phyloP scores from a whole-genome alignment of 2,329 filamentous ascomycete genomes.

The Microsporum audouinii region DNA sequence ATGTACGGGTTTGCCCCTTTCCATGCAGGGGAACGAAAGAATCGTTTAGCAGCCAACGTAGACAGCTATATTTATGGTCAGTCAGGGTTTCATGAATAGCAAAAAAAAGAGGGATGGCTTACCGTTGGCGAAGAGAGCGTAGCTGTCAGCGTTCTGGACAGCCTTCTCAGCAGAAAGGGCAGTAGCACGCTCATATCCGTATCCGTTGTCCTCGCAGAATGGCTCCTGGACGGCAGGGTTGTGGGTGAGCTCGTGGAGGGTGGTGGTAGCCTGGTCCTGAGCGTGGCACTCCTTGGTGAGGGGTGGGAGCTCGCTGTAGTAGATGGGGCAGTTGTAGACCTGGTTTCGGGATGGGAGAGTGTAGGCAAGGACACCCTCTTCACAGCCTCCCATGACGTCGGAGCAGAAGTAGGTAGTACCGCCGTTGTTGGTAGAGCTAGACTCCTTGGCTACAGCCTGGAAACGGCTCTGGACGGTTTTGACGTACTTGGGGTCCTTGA shows the following conservation, averaged over 20 bases:
- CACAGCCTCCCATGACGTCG: slow-evolving; percentile 46
- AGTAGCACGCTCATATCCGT: slow-evolving; percentile 44
- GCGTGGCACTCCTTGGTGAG: slow-evolving; percentile 45
- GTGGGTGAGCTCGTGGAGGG: slow-evolving; percentile 56
- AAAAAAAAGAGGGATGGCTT: slow-evolving; percentile 10
- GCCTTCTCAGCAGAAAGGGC: slow-evolving; percentile 41
- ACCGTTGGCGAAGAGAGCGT: slow-evolving; percentile 44
- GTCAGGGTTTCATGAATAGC: neutral
- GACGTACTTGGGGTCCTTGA: slow-evolving; percentile 35
- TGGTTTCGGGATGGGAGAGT: slow-evolving; percentile 44
- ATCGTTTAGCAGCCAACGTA: slow-evolving; percentile 5
- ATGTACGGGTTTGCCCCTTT: neutral
- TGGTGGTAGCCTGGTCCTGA: slow-evolving; percentile 56
- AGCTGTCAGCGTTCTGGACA: slow-evolving; percentile 55
- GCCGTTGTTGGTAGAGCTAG: slow-evolving; percentile 40
- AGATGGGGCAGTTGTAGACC: slow-evolving; percentile 54
- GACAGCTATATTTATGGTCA: slow-evolving; percentile 3
- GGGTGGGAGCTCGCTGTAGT: slow-evolving; percentile 40
- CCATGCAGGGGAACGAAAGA: neutral
- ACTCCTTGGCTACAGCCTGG: slow-evolving; percentile 45
- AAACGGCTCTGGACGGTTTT: slow-evolving; percentile 43
- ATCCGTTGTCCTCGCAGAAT: slow-evolving; percentile 49
- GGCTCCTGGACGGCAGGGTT: slow-evolving; percentile 41
- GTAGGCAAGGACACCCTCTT: slow-evolving; percentile 47
- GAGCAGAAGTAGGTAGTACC: slow-evolving; percentile 48